Evolutionary conservation across 805 yeast genomes (phyloP).

Genomic region (Candida parachauliodes): DNA sequence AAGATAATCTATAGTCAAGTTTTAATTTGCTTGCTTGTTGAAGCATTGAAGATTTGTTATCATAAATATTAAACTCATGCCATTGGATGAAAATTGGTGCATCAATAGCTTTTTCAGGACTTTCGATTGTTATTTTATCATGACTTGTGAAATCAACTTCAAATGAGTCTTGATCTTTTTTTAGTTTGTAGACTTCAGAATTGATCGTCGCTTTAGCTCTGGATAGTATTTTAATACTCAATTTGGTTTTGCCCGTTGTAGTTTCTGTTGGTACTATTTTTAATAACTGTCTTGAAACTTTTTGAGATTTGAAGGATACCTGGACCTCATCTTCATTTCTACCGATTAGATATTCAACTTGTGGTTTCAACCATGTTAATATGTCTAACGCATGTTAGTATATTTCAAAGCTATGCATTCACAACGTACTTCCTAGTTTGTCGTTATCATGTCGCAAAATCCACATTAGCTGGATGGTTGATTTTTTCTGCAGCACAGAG

Average conservation of each 20-base stretch:
- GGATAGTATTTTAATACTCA: conserved; percentile 22
- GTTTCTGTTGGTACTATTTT: conserved; percentile 14
- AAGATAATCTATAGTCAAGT: conserved; percentile 10
- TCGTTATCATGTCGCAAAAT: conserved; percentile 9
- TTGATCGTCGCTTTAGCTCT: conserved; percentile 29
- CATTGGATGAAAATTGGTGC: conserved; percentile 17
- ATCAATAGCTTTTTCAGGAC: conserved; percentile 8
- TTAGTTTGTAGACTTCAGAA: conserved; percentile 19
- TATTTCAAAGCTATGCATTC: not conserved
- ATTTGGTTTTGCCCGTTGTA: conserved; percentile 10
- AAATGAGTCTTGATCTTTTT: conserved; percentile 9
- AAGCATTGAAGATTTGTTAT: not conserved
- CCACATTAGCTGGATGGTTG: conserved; percentile 7
- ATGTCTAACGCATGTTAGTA: conserved; percentile 1
- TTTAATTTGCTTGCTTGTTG: conserved; percentile 1
- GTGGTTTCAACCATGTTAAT: conserved; percentile 9
- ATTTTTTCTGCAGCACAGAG: not conserved
- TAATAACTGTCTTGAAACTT: conserved; percentile 30
- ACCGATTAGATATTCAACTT: conserved; percentile 21
- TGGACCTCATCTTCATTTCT: conserved; percentile 24
- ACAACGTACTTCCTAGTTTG: conserved; percentile 10
- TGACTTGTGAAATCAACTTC: conserved; percentile 5
- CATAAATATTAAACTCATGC: conserved; percentile 16
- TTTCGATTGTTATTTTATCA: conserved; percentile 9
- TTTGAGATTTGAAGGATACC: conserved; percentile 23